Base-by-base conservation (phyloP, 345 rosid species). In the Hibiscus trionum region DNA sequence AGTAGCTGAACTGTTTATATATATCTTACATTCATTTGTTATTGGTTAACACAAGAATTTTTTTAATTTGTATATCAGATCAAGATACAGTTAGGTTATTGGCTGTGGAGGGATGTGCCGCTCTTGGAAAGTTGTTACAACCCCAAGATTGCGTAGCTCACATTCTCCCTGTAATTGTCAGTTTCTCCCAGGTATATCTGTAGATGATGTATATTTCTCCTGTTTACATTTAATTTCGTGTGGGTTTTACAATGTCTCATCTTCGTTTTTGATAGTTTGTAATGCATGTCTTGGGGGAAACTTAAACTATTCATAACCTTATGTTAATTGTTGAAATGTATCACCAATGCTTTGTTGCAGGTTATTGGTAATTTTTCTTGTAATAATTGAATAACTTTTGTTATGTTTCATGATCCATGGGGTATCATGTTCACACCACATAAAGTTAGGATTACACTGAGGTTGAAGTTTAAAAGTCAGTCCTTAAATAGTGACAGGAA, bases 61-160 rank as follows among this genome's bases (percentile, higher is more conserved):
- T 24, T 21, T 57, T 10, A 26, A 44, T 73, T 57, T 75, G 56
- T 42, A 68, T 71, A 53, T 71, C 88, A 90, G 91, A 90, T 69
- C 96, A 90, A 83, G 96, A 90, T 82, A 85, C 96, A 35, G 96
- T 90, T 73, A 86, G 96, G 42, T 73, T 90, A 73, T 80, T 90
- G 87, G 96, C 91, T 29, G 93, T 90, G 78, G 96, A 90, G 84
- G 88, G 96, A 72, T 88, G 96, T 78, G 86, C 90, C 72, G 87
- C 93, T 56, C 91, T 90, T 62, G 93, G 96, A 64, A 88, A 88
- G 78, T 76, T 88, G 87, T 80, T 90, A 85, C 87, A 90, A 69
- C 84, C 96, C 71, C 90, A 85, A 61, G 90, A 90, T 71, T 88
- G 96, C 76, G 87, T 88, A 21, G 79, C 84, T 7, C 91, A 84